phyloP scores from a whole-genome alignment of 1,139 yeast genomes.

The Kodamaea suecica region DNA sequence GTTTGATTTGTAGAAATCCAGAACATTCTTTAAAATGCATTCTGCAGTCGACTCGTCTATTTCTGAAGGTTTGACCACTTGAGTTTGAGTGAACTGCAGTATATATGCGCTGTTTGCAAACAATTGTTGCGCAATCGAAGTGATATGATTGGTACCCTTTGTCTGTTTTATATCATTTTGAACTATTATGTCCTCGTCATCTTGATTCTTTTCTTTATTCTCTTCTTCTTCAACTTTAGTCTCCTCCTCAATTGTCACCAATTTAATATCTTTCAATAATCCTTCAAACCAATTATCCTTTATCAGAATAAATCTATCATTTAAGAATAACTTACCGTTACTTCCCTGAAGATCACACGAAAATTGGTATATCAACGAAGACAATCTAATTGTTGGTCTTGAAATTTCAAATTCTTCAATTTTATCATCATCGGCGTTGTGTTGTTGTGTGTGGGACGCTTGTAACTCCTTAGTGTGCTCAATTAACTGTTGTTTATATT shows the following conservation, averaged over 20 bases:
- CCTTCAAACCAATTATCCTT: constrained; percentile 31
- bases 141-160: not conserved
- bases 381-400: constrained; percentile 26
- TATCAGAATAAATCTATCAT: constrained; percentile 17
- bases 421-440: constrained; percentile 5
- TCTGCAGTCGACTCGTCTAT: not conserved
- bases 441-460: not conserved
- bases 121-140: constrained; percentile 3
- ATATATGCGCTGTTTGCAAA: constrained; percentile 27
- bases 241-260: not conserved
- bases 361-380: constrained; percentile 23
- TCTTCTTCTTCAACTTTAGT: not conserved
- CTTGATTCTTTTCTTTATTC: not conserved
- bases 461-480: constrained; percentile 4
- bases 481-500: not conserved
- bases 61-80: constrained; percentile 7
- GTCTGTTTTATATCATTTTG: not conserved
- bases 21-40: constrained; percentile 21
- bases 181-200: not conserved
- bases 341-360: constrained; percentile 13
- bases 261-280: constrained; percentile 6
- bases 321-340: constrained; percentile 24
- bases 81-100: constrained; percentile 19
- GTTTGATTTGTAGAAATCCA: constrained; percentile 31
- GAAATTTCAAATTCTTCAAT: constrained; percentile 15